A percentile compares a stretch with the other conserved stretches of the same genome.
phyloP scores from a whole-genome alignment of 2,329 filamentous ascomycete genomes.

The Curvularia sp. region DNA sequence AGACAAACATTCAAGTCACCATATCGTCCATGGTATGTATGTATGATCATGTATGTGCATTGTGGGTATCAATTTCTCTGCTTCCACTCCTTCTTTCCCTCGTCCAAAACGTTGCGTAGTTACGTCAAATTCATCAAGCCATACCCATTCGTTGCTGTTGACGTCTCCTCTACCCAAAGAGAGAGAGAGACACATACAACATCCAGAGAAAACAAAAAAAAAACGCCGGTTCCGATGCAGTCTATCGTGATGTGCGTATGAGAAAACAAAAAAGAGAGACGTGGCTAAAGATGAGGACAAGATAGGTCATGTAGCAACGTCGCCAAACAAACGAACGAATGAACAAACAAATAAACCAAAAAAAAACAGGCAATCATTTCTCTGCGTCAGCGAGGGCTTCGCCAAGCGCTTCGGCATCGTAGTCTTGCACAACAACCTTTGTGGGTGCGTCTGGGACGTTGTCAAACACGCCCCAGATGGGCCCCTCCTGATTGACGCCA shows the following conservation, averaged over 20 bases:
- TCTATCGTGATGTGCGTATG: constrained; percentile 1
- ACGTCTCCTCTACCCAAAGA: not conserved
- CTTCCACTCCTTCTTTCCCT: not conserved
- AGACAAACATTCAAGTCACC: not conserved
- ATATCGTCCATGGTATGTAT: not conserved
- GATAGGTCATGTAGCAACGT: not conserved
- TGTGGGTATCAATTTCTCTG: constrained; percentile 3
- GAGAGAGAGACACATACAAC: not conserved
- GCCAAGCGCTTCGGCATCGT: constrained; percentile 50
- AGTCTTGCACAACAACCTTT: constrained; percentile 46
- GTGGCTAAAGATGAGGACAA: not conserved
- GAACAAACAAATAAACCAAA: not conserved
- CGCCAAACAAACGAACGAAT: not conserved
- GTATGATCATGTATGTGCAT: not conserved
- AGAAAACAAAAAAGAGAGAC: not conserved
- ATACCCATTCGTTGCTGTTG: not conserved
- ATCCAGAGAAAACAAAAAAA: not conserved
- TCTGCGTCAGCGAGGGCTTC: constrained; percentile 39
- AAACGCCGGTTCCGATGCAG: constrained; percentile 4
- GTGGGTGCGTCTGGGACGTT: constrained; percentile 44
- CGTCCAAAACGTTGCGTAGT: too few relatives aligned
- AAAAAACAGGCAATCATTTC: not conserved
- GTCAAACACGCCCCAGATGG: constrained; percentile 51
- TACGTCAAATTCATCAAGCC: not conserved
- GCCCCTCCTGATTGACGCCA: constrained; percentile 50